Evolutionary conservation across 75 land plant species (phyloP).

Genomic region (Adiantum capillusveneris): DNA sequence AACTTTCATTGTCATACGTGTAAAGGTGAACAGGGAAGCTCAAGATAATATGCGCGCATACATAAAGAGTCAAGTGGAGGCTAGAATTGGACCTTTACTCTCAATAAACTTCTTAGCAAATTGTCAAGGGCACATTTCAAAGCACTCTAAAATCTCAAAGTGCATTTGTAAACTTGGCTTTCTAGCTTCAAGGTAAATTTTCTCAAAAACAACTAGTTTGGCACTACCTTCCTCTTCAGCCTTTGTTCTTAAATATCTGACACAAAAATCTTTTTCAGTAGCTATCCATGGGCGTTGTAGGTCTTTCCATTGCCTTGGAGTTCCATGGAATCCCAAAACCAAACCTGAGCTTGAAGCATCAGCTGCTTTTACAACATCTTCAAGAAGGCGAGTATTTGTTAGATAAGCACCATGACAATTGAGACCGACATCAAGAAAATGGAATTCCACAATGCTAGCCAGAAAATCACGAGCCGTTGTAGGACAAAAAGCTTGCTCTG

Average conservation of each 20-base stretch:
- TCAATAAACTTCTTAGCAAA: too few relatives aligned
- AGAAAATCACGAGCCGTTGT: constrained; percentile 42
- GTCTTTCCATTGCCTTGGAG: constrained; percentile 93
- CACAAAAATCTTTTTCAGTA: constrained; percentile 53
- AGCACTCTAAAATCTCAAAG: constrained; percentile 73
- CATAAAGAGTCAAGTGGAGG: too few relatives aligned
- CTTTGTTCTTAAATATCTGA: constrained; percentile 30
- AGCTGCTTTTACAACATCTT: constrained; percentile 37
- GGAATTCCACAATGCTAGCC: constrained; percentile 59
- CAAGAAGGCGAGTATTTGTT: constrained; percentile 43
- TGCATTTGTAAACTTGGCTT: constrained; percentile 80
- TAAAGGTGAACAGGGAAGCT: too few relatives aligned
- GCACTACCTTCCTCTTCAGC: constrained; percentile 33
- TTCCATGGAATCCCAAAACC: constrained; percentile 70
- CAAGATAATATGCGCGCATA: too few relatives aligned
- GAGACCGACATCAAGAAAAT: constrained; percentile 87
- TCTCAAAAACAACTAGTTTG: constrained; percentile 52
- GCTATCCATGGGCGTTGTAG: constrained; percentile 52
- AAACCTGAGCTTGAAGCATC: constrained; percentile 18
- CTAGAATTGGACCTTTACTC: too few relatives aligned
- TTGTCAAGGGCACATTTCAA: too few relatives aligned
- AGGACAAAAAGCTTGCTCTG: constrained; percentile 30
- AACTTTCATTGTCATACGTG: too few relatives aligned
- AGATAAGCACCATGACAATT: constrained; percentile 73
- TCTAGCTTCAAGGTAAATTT: constrained; percentile 48